phyloP scores from a whole-genome alignment of 2,329 filamentous ascomycete genomes.

The Fusarium cicatricum region DNA sequence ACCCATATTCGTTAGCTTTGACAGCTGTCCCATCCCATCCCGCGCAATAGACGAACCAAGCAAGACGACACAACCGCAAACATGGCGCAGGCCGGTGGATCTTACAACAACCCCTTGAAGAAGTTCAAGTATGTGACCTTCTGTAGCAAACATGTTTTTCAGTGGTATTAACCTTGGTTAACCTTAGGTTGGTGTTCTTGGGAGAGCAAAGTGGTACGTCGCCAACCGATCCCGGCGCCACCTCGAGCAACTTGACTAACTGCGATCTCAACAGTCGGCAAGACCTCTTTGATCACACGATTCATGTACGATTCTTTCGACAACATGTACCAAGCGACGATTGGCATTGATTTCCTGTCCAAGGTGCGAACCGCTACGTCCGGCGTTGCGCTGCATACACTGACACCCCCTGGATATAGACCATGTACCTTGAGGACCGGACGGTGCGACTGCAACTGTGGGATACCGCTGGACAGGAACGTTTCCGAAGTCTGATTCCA shows the following conservation, averaged over 20 bases:
- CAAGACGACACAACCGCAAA: constrained; percentile 45
- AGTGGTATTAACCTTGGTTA: constrained; percentile 37
- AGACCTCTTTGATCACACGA: constrained; percentile 96
- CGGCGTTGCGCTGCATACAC: constrained; percentile 20
- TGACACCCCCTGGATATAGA: constrained; percentile 55
- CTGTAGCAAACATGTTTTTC: not conserved
- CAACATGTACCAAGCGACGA: constrained; percentile 99
- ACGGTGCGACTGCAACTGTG: constrained; percentile 97
- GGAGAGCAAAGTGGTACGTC: constrained; percentile 96
- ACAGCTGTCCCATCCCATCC: constrained; percentile 39
- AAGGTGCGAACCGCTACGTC: constrained; percentile 68
- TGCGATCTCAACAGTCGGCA: constrained; percentile 74
- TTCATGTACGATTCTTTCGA: constrained; percentile 99
- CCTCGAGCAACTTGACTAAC: constrained; percentile 38
- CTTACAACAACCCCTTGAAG: constrained; percentile 99
- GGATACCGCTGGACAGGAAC: constrained; percentile 98
- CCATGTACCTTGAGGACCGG: constrained; percentile 99
- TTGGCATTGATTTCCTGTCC: constrained; percentile 98
- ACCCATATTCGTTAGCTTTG: constrained; percentile 28
- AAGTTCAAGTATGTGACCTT: constrained; percentile 86
- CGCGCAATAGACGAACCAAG: constrained; percentile 14
- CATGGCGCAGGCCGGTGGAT: constrained; percentile 85
- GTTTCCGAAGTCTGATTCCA: constrained; percentile 95
- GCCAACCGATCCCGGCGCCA: constrained; percentile 30
- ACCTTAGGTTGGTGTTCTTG: constrained; percentile 85